phyloP scores from a whole-genome alignment of 768 basidiomycete genomes.

The Boletellus emodensis region DNA sequence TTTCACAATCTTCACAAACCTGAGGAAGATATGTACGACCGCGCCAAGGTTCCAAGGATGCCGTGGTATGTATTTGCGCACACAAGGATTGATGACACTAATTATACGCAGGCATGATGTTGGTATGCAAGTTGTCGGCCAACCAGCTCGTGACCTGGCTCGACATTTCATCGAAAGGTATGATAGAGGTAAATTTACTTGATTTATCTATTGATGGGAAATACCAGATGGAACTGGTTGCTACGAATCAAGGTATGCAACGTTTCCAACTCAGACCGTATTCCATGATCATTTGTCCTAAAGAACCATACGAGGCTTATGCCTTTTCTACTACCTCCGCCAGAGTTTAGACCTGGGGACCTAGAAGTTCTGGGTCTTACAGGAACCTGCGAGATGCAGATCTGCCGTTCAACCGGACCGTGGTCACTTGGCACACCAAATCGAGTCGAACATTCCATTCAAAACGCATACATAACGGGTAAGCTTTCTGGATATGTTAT shows the following conservation, averaged over 20 bases:
- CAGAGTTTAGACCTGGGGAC: slow-evolving; percentile 84
- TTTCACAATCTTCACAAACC: slow-evolving; percentile 87
- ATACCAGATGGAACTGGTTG: slow-evolving; percentile 84
- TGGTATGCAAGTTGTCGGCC: slow-evolving; percentile 91
- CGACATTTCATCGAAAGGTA: slow-evolving; percentile 93
- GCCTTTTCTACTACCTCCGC: slow-evolving; percentile 91
- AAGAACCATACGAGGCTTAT: slow-evolving; percentile 89
- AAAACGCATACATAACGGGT: slow-evolving; percentile 93
- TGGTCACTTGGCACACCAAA: slow-evolving; percentile 94
- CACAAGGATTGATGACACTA: not conserved
- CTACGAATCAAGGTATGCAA: slow-evolving; percentile 79
- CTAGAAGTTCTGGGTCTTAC: slow-evolving; percentile 76
- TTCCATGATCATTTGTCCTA: not conserved
- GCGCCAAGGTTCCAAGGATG: slow-evolving; percentile 86
- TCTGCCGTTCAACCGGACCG: slow-evolving; percentile 90
- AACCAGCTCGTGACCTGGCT: slow-evolving; percentile 90
- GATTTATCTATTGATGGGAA: slow-evolving; percentile 2
- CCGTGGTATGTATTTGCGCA: slow-evolving; percentile 65
- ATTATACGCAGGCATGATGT: slow-evolving; percentile 81
- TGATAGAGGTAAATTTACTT: slow-evolving; percentile 4
- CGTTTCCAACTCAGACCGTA: not conserved
- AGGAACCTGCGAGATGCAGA: slow-evolving; percentile 96
- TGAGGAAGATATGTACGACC: slow-evolving; percentile 93
- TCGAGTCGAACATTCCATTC: slow-evolving; percentile 86
- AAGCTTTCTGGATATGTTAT: slow-evolving; percentile 1